Evolutionary conservation across 1,139 yeast species (phyloP), one percentile per base, ranked within the genome.

Genomic region (Zygosaccharomyces pseudobailii): DNA sequence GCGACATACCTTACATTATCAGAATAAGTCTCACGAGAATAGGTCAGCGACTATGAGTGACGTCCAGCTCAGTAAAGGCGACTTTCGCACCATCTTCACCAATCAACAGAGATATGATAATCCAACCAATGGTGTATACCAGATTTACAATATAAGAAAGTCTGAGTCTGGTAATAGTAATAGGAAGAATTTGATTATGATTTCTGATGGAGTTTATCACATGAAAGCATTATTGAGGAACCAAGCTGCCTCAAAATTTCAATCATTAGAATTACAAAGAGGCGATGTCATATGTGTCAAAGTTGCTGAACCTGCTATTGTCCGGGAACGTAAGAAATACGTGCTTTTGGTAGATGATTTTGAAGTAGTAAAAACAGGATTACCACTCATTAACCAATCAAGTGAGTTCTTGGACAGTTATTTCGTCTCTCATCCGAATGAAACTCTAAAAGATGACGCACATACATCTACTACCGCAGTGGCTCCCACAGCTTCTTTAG

Each of bases 141-240:
- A 65, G 46, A 59, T 62, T 40, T 56, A 53, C 40, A 62, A 65
- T 44, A 60, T 64, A 17, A 59, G 66, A 46, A 65, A 65, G 50
- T 49, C 60, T 20, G 68, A 65, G 43, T 52, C 56, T 19, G 53
- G 53, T 20, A 59, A 59, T 34, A 52, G 55, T 27, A 61, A 54
- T 36, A 59, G 63, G 45, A 64, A 64, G 51, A 61, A 59, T 48
- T 50, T 65, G 28, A 58, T 65, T 31, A 59, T 84, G 69, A 65
- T 84, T 46, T 79, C 79, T 45, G 94, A 84, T 66, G 90, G 92
- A 23, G 69, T 67, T 20, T 80, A 74, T 62, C 71, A 75, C 36
- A 72, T 81, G 49, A 87, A 84, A 58, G 87, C 86, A 1, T 75
- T 84, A 43, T 73, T 84, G 55, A 83, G 83, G 58, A 82, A 83